Conservation (phyloP, 2,329 filamentous ascomycete genomes). For the Aspergillus sp. region DNA sequence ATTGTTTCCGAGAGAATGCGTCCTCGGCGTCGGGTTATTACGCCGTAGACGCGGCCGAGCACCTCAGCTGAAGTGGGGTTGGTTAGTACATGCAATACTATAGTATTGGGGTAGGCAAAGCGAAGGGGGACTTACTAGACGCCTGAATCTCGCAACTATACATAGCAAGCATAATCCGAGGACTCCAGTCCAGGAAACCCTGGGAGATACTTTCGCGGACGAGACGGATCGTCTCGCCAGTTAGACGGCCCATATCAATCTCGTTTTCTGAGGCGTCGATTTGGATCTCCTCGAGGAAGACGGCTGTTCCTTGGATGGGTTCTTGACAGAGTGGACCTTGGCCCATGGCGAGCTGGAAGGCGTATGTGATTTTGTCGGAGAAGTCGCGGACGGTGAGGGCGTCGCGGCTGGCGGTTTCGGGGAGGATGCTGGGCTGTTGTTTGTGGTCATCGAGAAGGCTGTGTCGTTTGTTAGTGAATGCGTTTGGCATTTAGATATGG, state of each 20-base stretch:
- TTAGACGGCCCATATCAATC: constrained; percentile 71
- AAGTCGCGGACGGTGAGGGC: constrained; percentile 61
- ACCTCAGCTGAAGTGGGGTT: constrained; percentile 67
- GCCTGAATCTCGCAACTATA: constrained; percentile 98
- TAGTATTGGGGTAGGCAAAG: neutral
- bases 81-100: neutral
- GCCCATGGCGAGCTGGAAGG: constrained; percentile 86
- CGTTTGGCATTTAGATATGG: neutral
- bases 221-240: constrained; percentile 88
- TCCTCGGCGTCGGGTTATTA: constrained; percentile 91
- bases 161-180: constrained; percentile 94
- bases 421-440: constrained; percentile 26
- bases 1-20: constrained; percentile 86
- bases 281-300: constrained; percentile 79
- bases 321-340: constrained; percentile 92
- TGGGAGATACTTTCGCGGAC: constrained; percentile 79
- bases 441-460: constrained; percentile 42
- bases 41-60: constrained; percentile 89
- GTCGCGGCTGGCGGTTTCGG: constrained; percentile 24
- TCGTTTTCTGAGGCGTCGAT: constrained; percentile 57
- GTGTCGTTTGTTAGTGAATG: neutral
- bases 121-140: constrained; percentile 60
- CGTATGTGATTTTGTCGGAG: constrained; percentile 86
- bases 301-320: constrained; percentile 87
- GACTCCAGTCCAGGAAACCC: constrained; percentile 93